Evolutionary conservation across 768 basidiomycete genomes (phyloP).

Genomic region (Boletus subparvulus): DNA sequence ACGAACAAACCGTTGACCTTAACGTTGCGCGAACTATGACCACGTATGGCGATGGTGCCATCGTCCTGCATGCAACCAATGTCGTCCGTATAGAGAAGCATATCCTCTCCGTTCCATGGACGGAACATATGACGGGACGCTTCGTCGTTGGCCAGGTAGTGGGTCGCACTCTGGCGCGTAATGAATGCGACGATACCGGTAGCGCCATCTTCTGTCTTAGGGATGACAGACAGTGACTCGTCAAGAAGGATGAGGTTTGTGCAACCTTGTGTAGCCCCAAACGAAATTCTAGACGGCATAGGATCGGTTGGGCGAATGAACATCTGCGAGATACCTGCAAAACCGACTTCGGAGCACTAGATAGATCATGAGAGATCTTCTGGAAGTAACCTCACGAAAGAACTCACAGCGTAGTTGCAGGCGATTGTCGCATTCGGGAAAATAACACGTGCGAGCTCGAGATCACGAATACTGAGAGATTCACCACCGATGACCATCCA

Average conservation of each 20-base stretch:
- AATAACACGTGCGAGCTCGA: conserved; percentile 24
- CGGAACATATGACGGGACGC: conserved; percentile 32
- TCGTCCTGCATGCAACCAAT: conserved; percentile 29
- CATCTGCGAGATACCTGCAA: conserved; percentile 32
- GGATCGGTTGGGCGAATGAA: conserved; percentile 26
- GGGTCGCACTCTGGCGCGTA: conserved; percentile 27
- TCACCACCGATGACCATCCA: conserved; percentile 37
- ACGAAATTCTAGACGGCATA: conserved; percentile 28
- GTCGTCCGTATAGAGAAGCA: conserved; percentile 31
- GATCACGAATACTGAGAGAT: conserved; percentile 25
- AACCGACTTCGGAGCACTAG: conserved; percentile 30
- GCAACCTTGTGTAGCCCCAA: conserved; percentile 30
- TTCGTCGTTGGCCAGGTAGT: conserved; percentile 27
- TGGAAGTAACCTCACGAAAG: background rate
- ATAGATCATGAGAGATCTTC: background rate
- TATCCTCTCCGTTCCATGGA: conserved; percentile 21
- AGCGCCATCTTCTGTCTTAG: conserved; percentile 20
- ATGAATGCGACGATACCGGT: conserved; percentile 30
- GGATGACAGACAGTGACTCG: conserved; percentile 20
- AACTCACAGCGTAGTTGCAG: conserved; percentile 32
- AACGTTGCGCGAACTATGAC: conserved; percentile 32
- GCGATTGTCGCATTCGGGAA: conserved; percentile 30
- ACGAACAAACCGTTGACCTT: conserved; percentile 32
- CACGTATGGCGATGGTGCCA: conserved; percentile 27
- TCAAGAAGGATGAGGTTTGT: conserved; percentile 30